Evolutionary conservation across 208 protist genomes (phyloP), one percentile per base, ranked within the genome.

Genomic region (Phytomonas sp.): DNA sequence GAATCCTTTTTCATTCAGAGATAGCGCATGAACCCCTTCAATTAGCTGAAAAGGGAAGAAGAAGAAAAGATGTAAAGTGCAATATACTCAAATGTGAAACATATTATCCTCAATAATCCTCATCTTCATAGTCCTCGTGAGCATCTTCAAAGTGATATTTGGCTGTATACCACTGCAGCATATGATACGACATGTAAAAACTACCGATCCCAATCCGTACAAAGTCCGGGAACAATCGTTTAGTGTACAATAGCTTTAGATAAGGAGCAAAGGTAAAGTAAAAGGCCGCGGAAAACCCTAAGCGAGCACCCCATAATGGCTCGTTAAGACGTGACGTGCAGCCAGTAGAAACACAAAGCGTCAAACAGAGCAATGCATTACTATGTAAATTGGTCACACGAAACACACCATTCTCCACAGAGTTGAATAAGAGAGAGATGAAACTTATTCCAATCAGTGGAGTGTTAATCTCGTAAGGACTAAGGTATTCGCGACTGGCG

Each of bases 341-440:
- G 13, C 79, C 84, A 15, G 75, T 92, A 15, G 85, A 93, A 37
- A 87, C 66, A 46, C 82, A 78, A 1, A 92, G 66, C 15, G 79
- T 62, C 28, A 78, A 64, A 30, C 83, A 73, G 29, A 92, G 61
- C 20, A 80, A 62, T 4, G 86, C 68, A 62, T 90, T 92, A n/a
- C 79, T 87, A 71, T 78, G 87, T 23, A 91, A 53, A 66, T 95
- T 95, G 2, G 72, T 71, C 4, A 76, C 72, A 40, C 80, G 75
- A 36, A 95, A 70, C 13, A 69, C 75, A 33, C 84, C 85, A 59
- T 83, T 79, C 62, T 79, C 67, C n/a, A 92, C 80, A 59, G 75
- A 84, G 77, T 95, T 95, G 71, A 94, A 94, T 1, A 89, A 51
- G 8, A 88, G 34, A 4, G 85, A 91, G 33, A 78, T 33, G 7